Base-by-base conservation (phyloP, 208 protist species). In the Leptomonas pyrrhocoris region DNA sequence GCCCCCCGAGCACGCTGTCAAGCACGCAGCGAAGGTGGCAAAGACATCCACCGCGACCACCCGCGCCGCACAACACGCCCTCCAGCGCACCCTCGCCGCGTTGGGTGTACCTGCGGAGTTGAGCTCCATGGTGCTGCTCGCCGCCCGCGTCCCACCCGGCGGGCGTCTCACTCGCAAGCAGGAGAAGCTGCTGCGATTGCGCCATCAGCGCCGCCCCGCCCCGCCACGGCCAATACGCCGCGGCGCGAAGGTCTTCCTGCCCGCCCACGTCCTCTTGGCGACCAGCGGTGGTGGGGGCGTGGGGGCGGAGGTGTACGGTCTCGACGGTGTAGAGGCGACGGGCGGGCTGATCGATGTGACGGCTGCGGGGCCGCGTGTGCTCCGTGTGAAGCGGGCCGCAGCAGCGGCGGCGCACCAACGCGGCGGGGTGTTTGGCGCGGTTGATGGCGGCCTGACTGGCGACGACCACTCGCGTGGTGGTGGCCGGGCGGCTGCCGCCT, bases 181-280 rank as follows among this genome's bases (percentile, higher is more conserved):
- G 28, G 62, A 72, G 50, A 79, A 67, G 65, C 57, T 62, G 57
- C 75, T 92, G 57, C 57, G 84, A 2, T 73, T 92, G 46, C 85
- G 86, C 12, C 38, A 66, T 30, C 71, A 73, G 27, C 81, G 72
- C 31, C 77, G 74, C n/a, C 83, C 74, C 18, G 67, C 60, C 7
- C 75, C 86, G 9, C 74, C 88, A 18, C 83, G 88, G 23, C 85
- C 85, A 9, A 62, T 87, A 5, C 81, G 89, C 16, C 75, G 86
- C 18, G 89, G 89, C 2, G 85, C 86, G 12, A 92, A 90, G 74
- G 89, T 94, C 16, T 70, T 81, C 30, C 36, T 90, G 25, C 51
- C 62, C 8, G 59, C 56, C 15, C 25, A 60, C 19, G 75, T 67
- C 12, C 42, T 70, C 2, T 1, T 48, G 1, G 46, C 55, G 38